A percentile compares a stretch with the other conserved stretches of the same genome.
These are phyloP conservation scores for Trametes coccinea DNA, from an alignment of 768 basidiomycete species.

Conservation along the genomic window DNA sequence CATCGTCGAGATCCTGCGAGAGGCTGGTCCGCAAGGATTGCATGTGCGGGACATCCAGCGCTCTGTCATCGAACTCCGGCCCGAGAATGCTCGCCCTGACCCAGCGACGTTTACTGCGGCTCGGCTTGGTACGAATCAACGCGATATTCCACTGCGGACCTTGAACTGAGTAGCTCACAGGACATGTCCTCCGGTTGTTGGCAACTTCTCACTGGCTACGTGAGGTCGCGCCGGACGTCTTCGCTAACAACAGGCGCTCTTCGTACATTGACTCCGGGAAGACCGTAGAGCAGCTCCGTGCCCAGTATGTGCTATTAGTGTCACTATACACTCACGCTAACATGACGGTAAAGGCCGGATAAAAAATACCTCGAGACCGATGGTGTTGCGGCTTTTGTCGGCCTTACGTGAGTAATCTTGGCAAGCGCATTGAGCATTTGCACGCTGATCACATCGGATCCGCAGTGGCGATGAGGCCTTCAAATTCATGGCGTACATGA, in stretches of 20 bases:
- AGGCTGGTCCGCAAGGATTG: conserved; percentile 54
- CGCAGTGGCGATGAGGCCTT: conserved; percentile 65
- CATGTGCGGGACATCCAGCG: conserved; percentile 45
- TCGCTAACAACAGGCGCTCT: conserved; percentile 69
- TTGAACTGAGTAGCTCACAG: conserved; percentile 34
- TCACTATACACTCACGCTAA: no score
- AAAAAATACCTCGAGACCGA: conserved; percentile 66
- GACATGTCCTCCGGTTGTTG: conserved; percentile 70
- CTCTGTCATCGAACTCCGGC: conserved; percentile 34
- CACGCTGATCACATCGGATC: neutral
- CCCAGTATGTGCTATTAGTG: no score
- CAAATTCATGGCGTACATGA: conserved; percentile 74
- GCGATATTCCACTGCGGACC: no score
- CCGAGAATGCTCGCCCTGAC: neutral
- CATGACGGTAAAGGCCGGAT: conserved; percentile 44
- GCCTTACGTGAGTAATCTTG: conserved; percentile 51
- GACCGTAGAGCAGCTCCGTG: conserved; percentile 47
- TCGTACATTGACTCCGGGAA: conserved; percentile 71
- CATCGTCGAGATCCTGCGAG: conserved; percentile 22
- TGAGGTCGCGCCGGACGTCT: conserved; percentile 70
- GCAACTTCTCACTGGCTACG: conserved; percentile 76
- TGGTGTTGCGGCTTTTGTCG: conserved; percentile 70
- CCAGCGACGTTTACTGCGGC: conserved; percentile 25
- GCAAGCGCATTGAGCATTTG: neutral
- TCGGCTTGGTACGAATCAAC: conserved; percentile 48